Evolutionary conservation across 129 eudicot genomes (phyloP), one percentile per base, ranked within the genome.

Genomic region (Chrysanthemum makinoi): DNA sequence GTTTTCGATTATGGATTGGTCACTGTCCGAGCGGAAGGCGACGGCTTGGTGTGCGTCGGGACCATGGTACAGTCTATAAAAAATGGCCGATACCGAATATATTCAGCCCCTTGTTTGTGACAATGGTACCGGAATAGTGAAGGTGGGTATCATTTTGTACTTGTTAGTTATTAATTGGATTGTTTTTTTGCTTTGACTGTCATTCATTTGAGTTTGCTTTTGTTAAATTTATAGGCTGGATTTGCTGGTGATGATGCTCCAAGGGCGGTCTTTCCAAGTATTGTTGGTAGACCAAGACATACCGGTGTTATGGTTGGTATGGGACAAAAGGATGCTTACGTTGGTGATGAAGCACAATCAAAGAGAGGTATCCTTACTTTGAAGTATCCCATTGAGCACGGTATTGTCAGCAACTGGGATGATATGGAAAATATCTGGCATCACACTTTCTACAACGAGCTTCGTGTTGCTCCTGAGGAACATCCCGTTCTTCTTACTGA

Each of bases 351-450:
- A 81, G 95, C 95, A 13, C 91, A 88, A 54, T 88, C 95, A 11
- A 88, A 88, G 59, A 88, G 95, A 79, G 95, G 95, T 88, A 88
- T 88, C 46, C 85, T 88, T 60, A 88, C 95, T 67, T 83, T 88
- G 82, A 88, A 88, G 71, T 88, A 88, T 59, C 95, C 95, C 9
- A 88, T 85, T 63, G 92, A 86, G 48, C 91, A 89, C 2, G 96
- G 96, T 65, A 89, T 89, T 39, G 96, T 89, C 67, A 84, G 88
- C 86, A 89, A 89, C 87, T 89, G 96, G 96, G 96, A 89, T 71
- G 96, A 89, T 59, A 89, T 88, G 96, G 96, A 88, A 78, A 88
- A 88, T 79, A 88, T 88, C 10, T 88, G 96, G 96, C 96, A 88
- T 88, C 96, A 88, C 73, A 88, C 96, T 22, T 88, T 88, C 82